Base-by-base conservation (phyloP, 805 yeast genomes). In the Saccharomycopsis guyanensis region DNA sequence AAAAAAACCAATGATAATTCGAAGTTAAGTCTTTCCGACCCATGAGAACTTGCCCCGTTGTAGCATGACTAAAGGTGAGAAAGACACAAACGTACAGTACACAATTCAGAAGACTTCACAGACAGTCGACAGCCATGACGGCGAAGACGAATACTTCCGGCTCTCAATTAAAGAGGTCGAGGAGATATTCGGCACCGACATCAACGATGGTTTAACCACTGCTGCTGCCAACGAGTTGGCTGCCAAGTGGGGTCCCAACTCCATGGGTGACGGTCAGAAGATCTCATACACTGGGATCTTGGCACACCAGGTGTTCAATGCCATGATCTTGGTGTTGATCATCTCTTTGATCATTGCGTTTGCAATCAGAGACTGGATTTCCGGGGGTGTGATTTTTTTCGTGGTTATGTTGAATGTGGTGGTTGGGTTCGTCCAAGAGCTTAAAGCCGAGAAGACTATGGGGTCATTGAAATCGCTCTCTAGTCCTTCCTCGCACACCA, bases 401-500 rank as follows among this genome's bases (percentile, higher is more conserved):
- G 89, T 84, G 20, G 76, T 84, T 25, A 59, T 61, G 27, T 68
- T 83, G 46, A 83, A 83, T 57, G 76, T 83, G 32, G 62, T 64
- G 24, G 80, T 83, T 47, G 93, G 93, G 3, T 73, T 79, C 46
- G 62, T 73, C 53, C 93, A 83, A 61, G 91, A 83, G 58, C 71
- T 68, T 57, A 78, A 75, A 53, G 91, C 93, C 1, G 88, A 83
- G 53, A 75, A 80, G 58, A 84, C 91, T 1, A 84, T 83, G 86
- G 84, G 80, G 33, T 79, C 88, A 0, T 70, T 83, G 36, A 71
- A 76, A 51, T 72, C 79, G 0, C 69, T 84, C 43, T 72, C 83
- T 43, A 78, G 87, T 2, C 87, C 91, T 3, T 73, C 80, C 2
- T 89, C 93, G 0, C 65, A 73, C 35, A 86, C 78, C 20, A 69